A percentile compares a stretch with the other conserved stretches of the same genome.
phyloP scores from a whole-genome alignment of 306 rosid genomes.

The Gastrolobium villosum region DNA sequence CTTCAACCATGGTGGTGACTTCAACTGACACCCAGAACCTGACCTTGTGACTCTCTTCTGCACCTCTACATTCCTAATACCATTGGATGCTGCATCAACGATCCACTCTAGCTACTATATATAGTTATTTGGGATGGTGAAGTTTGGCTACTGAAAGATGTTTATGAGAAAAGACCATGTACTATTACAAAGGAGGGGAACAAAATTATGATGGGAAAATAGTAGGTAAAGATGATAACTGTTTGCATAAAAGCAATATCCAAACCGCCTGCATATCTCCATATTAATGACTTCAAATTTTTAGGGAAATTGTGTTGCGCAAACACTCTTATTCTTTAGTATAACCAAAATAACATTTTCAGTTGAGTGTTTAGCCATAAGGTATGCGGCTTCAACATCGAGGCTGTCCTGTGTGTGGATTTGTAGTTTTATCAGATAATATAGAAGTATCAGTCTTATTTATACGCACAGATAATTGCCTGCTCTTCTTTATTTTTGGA shows the following conservation, averaged over 20 bases:
- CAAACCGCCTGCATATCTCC: not conserved
- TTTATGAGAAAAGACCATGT: not conserved
- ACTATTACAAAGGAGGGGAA: not conserved
- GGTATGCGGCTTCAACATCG: conserved; percentile 26
- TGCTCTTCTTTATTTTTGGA: conserved; percentile 51
- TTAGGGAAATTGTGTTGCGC: not conserved
- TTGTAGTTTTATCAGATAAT: conserved; percentile 28
- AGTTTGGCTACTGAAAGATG: conserved; percentile 25
- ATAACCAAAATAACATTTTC: conserved; percentile 3
- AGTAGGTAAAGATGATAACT: not conserved
- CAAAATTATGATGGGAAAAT: not conserved
- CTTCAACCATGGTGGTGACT: too few relatives aligned
- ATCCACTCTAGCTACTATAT: not conserved
- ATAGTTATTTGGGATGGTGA: not conserved
- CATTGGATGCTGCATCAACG: not conserved
- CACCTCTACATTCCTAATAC: too few relatives aligned
- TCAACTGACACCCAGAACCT: too few relatives aligned
- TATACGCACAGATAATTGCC: conserved; percentile 28
- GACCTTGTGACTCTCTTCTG: too few relatives aligned
- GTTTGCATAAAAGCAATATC: not conserved
- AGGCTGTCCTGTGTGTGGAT: conserved; percentile 36
- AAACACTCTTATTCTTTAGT: conserved; percentile 22
- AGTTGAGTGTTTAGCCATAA: conserved; percentile 11
- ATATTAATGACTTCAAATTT: not conserved
- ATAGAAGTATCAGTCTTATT: conserved; percentile 17